Percentiles rank a stretch among this genome's conserved stretches.
Evolutionary conservation across 2,329 filamentous ascomycete species (phyloP).

Genomic region (Ophiostoma himal-ulmi): DNA sequence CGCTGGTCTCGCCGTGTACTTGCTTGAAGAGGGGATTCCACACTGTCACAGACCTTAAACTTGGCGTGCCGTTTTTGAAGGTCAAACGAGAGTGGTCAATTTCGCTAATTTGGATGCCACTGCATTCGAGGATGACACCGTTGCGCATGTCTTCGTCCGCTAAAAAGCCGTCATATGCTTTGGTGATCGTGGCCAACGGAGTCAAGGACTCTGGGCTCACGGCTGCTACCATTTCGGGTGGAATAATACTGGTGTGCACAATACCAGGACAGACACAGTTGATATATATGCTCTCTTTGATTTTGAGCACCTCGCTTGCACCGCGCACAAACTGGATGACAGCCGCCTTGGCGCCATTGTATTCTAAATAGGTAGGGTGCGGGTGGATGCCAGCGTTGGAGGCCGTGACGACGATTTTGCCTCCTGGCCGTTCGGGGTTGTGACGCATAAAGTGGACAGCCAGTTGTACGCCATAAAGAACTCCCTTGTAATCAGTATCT

Average conservation of each 20-base stretch:
- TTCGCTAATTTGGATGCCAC: neutral
- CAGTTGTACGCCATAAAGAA: neutral
- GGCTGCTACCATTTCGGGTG: conserved; percentile 39
- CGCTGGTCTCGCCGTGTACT: neutral
- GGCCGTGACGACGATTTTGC: conserved; percentile 22
- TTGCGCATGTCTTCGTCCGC: neutral
- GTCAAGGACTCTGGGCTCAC: conserved; percentile 38
- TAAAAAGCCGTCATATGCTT: neutral
- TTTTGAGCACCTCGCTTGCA: neutral
- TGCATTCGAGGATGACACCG: neutral
- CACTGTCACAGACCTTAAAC: conserved; percentile 34
- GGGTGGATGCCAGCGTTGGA: conserved; percentile 40
- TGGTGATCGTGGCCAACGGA: conserved; percentile 29
- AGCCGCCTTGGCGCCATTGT: conserved; percentile 37
- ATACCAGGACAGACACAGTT: conserved; percentile 45
- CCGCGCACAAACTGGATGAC: neutral
- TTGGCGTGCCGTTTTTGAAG: neutral
- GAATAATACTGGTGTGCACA: conserved; percentile 42
- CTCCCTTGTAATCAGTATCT: neutral
- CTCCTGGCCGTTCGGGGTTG: conserved; percentile 4
- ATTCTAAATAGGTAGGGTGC: conserved; percentile 42
- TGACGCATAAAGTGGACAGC: neutral
- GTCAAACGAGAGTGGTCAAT: neutral
- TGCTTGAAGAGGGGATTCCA: neutral
- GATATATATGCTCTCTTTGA: conserved; percentile 29